phyloP scores from a whole-genome alignment of 2,329 filamentous ascomycete genomes.

The Monosporascus sp. region DNA sequence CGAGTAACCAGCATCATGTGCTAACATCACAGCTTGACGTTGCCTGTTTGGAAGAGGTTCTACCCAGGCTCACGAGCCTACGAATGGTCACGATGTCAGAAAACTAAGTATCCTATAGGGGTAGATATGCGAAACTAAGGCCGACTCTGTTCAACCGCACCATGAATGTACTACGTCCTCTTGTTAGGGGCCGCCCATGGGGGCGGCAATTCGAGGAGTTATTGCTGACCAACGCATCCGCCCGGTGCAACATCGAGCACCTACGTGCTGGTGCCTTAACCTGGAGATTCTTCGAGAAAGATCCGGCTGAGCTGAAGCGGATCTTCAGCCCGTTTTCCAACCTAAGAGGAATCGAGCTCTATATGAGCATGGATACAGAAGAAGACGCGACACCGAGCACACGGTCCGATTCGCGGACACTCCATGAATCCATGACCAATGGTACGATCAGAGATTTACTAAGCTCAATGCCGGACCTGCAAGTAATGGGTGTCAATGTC shows the following conservation, averaged over 20 bases:
- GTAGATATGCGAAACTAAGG: too few species aligned
- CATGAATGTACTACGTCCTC: accelerated
- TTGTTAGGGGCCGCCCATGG: accelerated
- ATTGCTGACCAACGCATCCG: background rate
- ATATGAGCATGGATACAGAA: too few species aligned
- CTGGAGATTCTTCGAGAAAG: background rate
- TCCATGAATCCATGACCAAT: too few species aligned
- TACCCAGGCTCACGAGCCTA: background rate
- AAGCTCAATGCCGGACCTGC: background rate
- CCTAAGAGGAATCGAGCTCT: background rate
- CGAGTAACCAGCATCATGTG: background rate
- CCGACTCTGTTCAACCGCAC: background rate
- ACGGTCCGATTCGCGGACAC: too few species aligned
- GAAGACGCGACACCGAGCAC: too few species aligned
- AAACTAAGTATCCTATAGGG: accelerated
- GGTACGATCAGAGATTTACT: too few species aligned
- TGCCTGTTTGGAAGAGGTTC: background rate
- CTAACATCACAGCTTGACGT: background rate
- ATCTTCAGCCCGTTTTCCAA: background rate
- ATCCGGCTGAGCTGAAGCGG: background rate
- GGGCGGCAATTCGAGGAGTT: background rate
- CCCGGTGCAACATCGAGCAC: background rate
- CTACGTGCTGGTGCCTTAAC: background rate
- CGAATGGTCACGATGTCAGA: background rate
- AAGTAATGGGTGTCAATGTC: background rate